Percentiles rank a stretch among this genome's conserved stretches.
Conservation (phyloP, 163 green algal genomes). For the Scenedesmus sp. region DNA sequence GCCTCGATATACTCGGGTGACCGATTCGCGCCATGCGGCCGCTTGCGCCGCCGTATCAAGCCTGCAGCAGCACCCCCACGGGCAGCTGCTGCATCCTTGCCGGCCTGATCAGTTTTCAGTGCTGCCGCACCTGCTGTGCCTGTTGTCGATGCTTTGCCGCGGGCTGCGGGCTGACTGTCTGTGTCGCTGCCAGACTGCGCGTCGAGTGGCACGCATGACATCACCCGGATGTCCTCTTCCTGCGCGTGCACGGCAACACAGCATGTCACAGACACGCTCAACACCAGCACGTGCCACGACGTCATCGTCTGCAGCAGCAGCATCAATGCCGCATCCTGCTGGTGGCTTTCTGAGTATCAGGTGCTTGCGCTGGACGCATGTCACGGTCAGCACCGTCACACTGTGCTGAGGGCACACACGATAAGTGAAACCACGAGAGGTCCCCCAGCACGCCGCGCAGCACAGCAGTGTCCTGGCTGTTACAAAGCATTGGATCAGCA, state of each 20-base stretch:
- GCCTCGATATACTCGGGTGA: neutral
- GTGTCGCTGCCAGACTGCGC: neutral
- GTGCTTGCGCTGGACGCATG: too few relatives aligned
- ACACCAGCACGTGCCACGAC: too few relatives aligned
- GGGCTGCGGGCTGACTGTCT: neutral
- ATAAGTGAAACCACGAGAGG: too few relatives aligned
- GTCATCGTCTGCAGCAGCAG: too few relatives aligned
- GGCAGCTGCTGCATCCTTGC: neutral
- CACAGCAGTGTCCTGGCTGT: neutral
- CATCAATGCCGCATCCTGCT: too few relatives aligned
- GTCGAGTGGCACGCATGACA: conserved; percentile 25
- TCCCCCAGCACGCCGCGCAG: neutral
- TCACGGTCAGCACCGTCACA: too few relatives aligned
- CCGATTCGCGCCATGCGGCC: neutral
- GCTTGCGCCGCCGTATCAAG: neutral
- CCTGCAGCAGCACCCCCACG: neutral
- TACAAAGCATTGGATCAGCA: neutral
- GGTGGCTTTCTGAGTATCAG: too few relatives aligned
- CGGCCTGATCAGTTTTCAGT: neutral
- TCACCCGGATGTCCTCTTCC: conserved; percentile 11
- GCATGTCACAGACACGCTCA: neutral
- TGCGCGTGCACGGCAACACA: neutral
- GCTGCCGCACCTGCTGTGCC: neutral
- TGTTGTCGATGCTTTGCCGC: neutral
- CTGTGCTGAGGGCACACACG: too few relatives aligned